Evolutionary conservation across 2,329 filamentous ascomycete genomes (phyloP), one percentile per base, ranked within the genome.

Genomic region (Nigrospora oryzae): DNA sequence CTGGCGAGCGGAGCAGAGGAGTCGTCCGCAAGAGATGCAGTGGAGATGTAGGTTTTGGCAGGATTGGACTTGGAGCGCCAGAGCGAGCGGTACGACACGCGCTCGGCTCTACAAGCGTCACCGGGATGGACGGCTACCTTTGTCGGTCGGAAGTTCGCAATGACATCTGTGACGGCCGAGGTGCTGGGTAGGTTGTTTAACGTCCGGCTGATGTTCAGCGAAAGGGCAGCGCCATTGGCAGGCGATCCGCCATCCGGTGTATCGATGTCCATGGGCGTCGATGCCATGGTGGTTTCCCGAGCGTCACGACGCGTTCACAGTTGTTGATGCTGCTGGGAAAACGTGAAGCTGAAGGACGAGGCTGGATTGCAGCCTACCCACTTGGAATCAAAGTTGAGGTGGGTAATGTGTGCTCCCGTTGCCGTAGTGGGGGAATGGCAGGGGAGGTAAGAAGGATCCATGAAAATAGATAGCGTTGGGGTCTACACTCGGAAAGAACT

Each of bases 61-160:
- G 23, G 7, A 32, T 28, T 40, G n/a, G 13, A 15, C 15, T 14
- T 30, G 30, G 38, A n/a, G 23, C 8, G 7, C 13, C 13, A 28
- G 36, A 40, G 34, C n/a, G 40, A 36, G 33, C 17, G 41, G 19
- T 34, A 16, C 11, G 15, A 12, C 6, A 37, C 44, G 39, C 46
- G 33, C 16, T 16, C 42, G 13, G 13, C 17, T 35, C 31, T 36
- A 33, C 16, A 13, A 37, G 30, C 33, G 36, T 46, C 15, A 34
- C 14, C n/a, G 4, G n/a, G n/a, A 23, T 37, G 33, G 8, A 34
- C 40, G 38, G 66, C 54, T 67, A 91, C 87, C 74, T 89, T 89
- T 39, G 84, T 84, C 8, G 91, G 88, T 42, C 87, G 77, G 61
- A 88, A 95, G 44, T 75, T 81, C 34, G 79, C 73, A 54, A 95